A percentile compares a stretch with the other conserved stretches of the same genome.
Evolutionary conservation across 2,329 filamentous ascomycete genomes (phyloP).

Genomic region (Graphilbum fragrans): DNA sequence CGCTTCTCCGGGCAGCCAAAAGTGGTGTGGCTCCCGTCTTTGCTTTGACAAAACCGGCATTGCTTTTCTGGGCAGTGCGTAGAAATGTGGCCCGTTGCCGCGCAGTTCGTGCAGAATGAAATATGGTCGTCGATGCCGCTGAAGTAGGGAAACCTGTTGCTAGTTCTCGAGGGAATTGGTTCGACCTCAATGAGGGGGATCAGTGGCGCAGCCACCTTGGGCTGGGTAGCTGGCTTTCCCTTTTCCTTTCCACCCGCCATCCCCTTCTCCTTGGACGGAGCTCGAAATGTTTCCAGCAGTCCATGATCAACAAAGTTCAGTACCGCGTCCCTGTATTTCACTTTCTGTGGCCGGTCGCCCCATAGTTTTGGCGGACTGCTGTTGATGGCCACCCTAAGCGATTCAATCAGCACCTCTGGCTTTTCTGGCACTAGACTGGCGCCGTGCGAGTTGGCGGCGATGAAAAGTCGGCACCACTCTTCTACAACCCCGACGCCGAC

Average conservation of each 20-base stretch:
- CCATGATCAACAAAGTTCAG: background rate
- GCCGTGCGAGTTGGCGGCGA: background rate
- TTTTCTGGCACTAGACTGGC: background rate
- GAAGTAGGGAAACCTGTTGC: conserved; percentile 36
- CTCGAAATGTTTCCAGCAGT: background rate
- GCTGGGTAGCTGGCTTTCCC: too few relatives aligned
- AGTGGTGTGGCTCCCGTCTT: conserved; percentile 29
- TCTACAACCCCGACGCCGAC: background rate
- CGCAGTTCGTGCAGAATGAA: conserved; percentile 39
- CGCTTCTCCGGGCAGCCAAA: conserved; percentile 32
- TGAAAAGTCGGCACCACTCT: background rate
- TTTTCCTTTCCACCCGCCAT: too few relatives aligned
- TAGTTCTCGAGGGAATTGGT: background rate
- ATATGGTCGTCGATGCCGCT: conserved; percentile 30
- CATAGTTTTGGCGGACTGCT: background rate
- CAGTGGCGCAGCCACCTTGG: too few relatives aligned
- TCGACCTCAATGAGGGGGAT: too few relatives aligned
- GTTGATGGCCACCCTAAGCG: background rate
- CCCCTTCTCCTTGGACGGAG: too few relatives aligned
- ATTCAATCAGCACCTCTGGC: background rate
- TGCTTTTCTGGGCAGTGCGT: conserved; percentile 28
- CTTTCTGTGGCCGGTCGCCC: background rate
- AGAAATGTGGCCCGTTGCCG: conserved; percentile 31
- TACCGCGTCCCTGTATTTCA: background rate
- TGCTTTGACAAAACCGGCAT: conserved; percentile 35